These are phyloP conservation scores for Penicillium chermesinum DNA, from an alignment of 495 filamentous ascomycete species.

Conservation along the genomic window DNA sequence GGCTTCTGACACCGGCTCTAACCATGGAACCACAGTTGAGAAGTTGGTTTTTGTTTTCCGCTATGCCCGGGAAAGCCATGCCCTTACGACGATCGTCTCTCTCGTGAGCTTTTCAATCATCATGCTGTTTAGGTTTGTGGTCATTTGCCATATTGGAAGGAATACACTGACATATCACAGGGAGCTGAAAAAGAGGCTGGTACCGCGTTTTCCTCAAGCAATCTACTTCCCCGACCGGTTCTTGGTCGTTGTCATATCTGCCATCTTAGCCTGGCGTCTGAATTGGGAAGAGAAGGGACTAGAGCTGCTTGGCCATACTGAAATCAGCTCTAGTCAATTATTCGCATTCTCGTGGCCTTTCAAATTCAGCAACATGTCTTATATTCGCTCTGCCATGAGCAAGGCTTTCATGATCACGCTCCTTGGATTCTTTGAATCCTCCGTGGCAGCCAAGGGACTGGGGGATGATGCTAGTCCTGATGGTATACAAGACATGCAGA, in stretches of 20 bases:
- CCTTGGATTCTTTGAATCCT: constrained; percentile 96
- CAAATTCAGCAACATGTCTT: constrained; percentile 62
- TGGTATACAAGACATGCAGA: constrained; percentile 65
- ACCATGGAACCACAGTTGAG: constrained; percentile 76
- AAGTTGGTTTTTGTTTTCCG: constrained; percentile 76
- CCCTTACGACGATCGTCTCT: constrained; percentile 68
- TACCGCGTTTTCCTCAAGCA: constrained; percentile 73
- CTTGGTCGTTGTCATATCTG: constrained; percentile 80
- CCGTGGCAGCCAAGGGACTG: constrained; percentile 91
- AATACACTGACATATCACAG: constrained; percentile 33
- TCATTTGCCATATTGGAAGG: not conserved
- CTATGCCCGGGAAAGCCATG: constrained; percentile 61
- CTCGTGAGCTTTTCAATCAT: constrained; percentile 79
- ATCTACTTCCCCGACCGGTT: constrained; percentile 93
- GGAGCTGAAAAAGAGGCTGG: constrained; percentile 73
- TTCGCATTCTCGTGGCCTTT: constrained; percentile 89
- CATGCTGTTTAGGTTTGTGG: constrained; percentile 69
- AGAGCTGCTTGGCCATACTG: constrained; percentile 74
- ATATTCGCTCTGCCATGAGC: constrained; percentile 81
- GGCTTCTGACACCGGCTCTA: constrained; percentile 54
- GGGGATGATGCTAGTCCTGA: constrained; percentile 50
- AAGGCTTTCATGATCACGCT: constrained; percentile 92
- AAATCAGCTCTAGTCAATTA: constrained; percentile 50
- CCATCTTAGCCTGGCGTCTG: constrained; percentile 71
- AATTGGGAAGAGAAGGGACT: constrained; percentile 79